Percentiles rank a stretch among this genome's conserved stretches.
Evolutionary conservation across 495 filamentous ascomycete genomes (phyloP).

Genomic region (Penicillium lividum): DNA sequence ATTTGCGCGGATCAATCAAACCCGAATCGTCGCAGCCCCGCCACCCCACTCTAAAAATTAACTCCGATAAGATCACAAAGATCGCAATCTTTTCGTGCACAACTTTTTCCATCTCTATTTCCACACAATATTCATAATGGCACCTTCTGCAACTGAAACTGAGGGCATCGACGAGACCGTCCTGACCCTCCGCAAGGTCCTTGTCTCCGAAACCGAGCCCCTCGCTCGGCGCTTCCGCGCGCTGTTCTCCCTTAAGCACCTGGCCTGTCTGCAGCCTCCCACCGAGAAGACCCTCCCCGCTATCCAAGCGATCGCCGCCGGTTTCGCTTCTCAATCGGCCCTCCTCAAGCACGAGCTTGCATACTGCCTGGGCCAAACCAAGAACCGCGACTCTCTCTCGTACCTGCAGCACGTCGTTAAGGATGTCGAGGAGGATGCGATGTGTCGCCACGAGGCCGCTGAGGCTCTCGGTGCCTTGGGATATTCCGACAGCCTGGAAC

Average conservation of each 20-base stretch:
- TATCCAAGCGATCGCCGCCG: slow-evolving; percentile 91
- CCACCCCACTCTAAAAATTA: slow-evolving; percentile 33
- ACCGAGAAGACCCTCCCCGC: slow-evolving; percentile 66
- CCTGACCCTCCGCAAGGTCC: slow-evolving; percentile 67
- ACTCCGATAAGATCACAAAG: slow-evolving; percentile 33
- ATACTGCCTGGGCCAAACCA: slow-evolving; percentile 93
- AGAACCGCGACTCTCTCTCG: slow-evolving; percentile 69
- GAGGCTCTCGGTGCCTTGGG: slow-evolving; percentile 92
- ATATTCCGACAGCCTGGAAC: slow-evolving; percentile 64
- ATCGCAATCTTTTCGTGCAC: slow-evolving; percentile 17
- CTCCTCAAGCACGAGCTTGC: slow-evolving; percentile 94
- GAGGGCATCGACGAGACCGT: slow-evolving; percentile 41
- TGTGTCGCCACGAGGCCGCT: slow-evolving; percentile 96
- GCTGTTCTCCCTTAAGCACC: slow-evolving; percentile 94
- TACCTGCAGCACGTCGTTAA: slow-evolving; percentile 75
- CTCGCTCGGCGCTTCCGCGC: slow-evolving; percentile 93
- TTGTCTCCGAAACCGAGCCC: slow-evolving; percentile 74
- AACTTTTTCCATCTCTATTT: background rate
- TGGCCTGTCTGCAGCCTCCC: slow-evolving; percentile 68
- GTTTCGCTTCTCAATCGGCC: slow-evolving; percentile 78
- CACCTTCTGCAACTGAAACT: slow-evolving; percentile 24
- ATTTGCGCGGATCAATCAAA: slow-evolving; percentile 20
- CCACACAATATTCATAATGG: slow-evolving; percentile 17
- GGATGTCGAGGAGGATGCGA: slow-evolving; percentile 77
- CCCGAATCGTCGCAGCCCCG: slow-evolving; percentile 30